Evolutionary conservation across 805 yeast genomes (phyloP), one percentile per base, ranked within the genome.

Genomic region (Limtongia smithiae): DNA sequence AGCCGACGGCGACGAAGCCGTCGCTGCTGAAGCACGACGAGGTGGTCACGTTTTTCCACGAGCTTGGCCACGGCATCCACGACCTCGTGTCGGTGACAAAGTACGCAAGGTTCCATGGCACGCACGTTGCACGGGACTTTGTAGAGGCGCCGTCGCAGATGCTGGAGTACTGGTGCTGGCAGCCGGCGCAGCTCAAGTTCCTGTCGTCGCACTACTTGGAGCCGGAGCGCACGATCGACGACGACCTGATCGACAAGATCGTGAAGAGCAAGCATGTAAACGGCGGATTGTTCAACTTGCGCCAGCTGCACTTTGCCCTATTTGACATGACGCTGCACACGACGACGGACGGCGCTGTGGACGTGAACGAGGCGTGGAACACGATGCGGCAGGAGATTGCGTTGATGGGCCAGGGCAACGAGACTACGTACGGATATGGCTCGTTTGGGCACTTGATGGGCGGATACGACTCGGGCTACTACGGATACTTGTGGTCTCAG

Each of bases 81-180:
- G 83, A 80, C 58, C 68, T 85, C 41, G 74, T 86, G 47, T 85
- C 90, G 9, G 71, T 75, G 53, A 82, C 90, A 24, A 71, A 70
- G 50, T 80, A 77, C 57, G 74, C 83, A 1, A 74, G 82, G 54
- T 86, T 85, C 68, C 83, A 80, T 62, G 95, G 95, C 20, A 82
- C 90, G 27, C 72, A 77, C 34, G 91, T 85, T 38, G 80, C 84
- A 33, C 75, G 93, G 76, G 95, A 87, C 68, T 87, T 87, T 68
- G 95, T 87, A 42, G 95, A 87, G 68, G 86, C 91, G 50, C 96
- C 95, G 24, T 86, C 95, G 1, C 95, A 87, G 70, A 79, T 87
- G 81, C 72, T 87, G 60, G 95, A 87, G 67, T 84, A 80, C 66
- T 87, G 93, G 87, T 83, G 90, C 33, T 87, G 95, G 95, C 77